Evolutionary conservation across 148 eudicot genomes (phyloP).

Genomic region (Camellia lanceoleosa): DNA sequence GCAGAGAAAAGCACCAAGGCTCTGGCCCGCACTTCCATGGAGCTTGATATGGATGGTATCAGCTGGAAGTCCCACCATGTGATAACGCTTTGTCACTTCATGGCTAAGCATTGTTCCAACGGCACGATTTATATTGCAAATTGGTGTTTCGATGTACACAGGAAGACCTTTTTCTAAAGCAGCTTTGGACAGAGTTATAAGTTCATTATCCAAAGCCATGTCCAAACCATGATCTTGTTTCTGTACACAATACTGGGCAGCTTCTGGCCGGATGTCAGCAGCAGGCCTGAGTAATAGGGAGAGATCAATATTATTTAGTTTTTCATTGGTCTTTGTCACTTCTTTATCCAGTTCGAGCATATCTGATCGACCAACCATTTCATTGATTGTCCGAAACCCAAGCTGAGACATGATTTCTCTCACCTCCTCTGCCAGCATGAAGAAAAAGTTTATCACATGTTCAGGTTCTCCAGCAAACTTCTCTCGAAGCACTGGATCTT

Average conservation of each 20-base stretch:
- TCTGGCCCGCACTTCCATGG: conserved; percentile 95
- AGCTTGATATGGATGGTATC: conserved; percentile 91
- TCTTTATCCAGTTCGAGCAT: conserved; percentile 91
- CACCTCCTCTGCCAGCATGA: conserved; percentile 95
- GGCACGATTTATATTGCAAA: conserved; percentile 82
- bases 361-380: conserved; percentile 96
- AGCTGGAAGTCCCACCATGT: conserved; percentile 61
- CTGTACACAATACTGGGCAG: conserved; percentile 85
- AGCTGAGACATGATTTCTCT: conserved; percentile 96
- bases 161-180: conserved; percentile 78
- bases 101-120: conserved; percentile 99
- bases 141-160: conserved; percentile 81
- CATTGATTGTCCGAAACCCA: conserved; percentile 70
- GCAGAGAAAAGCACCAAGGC: conserved; percentile 94
- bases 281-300: conserved; percentile 89
- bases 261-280: conserved; percentile 79
- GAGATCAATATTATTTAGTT: conserved; percentile 88
- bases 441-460: conserved; percentile 95
- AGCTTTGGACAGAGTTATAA: conserved; percentile 57
- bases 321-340: conserved; percentile 65
- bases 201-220: conserved; percentile 78
- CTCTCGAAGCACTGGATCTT: conserved; percentile 93
- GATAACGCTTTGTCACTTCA: conserved; percentile 86
- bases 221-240: conserved; percentile 97
- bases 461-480: conserved; percentile 99